phyloP scores from a whole-genome alignment of 2,329 filamentous ascomycete species.

The Sordariomycetes sp. region DNA sequence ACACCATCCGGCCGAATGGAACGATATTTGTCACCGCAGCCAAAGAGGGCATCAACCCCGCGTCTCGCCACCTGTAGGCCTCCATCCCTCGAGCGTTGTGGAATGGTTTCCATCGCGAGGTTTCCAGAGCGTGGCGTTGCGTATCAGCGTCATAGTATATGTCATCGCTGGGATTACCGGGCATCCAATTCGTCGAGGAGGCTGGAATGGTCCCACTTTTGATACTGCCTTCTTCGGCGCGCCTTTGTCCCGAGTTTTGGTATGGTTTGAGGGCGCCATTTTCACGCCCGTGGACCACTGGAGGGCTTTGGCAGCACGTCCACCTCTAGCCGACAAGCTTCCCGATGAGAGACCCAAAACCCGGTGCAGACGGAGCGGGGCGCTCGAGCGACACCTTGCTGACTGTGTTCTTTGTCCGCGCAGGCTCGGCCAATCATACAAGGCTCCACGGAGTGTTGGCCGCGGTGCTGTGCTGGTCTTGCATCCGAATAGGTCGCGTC shows the following conservation, averaged over 20 bases:
- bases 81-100: neutral
- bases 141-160: neutral
- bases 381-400: neutral
- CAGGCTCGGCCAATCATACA: neutral
- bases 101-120: neutral
- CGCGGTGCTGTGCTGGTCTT: neutral
- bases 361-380: neutral
- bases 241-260: neutral
- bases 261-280: neutral
- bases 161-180: neutral
- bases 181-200: neutral
- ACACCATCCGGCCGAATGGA: neutral
- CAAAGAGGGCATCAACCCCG: neutral
- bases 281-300: neutral
- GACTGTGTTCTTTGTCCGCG: neutral
- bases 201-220: neutral
- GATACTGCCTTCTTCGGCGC: neutral
- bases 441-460: neutral
- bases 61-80: neutral
- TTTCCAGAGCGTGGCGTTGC: neutral
- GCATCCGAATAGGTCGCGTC: neutral
- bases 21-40: neutral
- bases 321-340: neutral
- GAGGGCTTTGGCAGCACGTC: neutral
- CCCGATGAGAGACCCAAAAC: neutral